Conservation (phyloP, 2,329 filamentous ascomycete species). For the Pseudogymnoascus sp. region DNA sequence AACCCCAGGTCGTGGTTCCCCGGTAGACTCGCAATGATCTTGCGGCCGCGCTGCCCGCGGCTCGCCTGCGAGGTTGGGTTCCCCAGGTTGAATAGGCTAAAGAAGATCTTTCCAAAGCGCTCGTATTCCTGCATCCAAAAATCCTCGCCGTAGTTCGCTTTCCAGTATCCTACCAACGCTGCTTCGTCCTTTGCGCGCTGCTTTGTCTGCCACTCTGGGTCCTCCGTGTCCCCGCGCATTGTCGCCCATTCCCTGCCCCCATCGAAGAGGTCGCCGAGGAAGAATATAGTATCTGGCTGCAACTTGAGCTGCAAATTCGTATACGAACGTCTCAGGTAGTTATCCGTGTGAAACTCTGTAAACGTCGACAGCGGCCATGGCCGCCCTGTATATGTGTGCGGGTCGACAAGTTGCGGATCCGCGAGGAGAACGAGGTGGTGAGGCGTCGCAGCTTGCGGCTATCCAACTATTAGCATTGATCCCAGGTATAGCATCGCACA, state of each 20-base stretch:
- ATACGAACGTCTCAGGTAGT: slow-evolving; percentile 80
- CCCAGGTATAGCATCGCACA: too few relatives aligned
- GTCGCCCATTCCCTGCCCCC: slow-evolving; percentile 94
- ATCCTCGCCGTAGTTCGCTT: slow-evolving; percentile 64
- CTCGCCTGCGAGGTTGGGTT: slow-evolving; percentile 41
- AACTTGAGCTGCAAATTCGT: slow-evolving; percentile 65
- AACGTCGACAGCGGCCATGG: slow-evolving; percentile 61
- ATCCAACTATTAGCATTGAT: slow-evolving; percentile 13
- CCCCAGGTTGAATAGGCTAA: slow-evolving; percentile 56
- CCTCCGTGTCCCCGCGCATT: slow-evolving; percentile 46
- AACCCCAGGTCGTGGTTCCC: slow-evolving; percentile 96
- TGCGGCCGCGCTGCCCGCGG: slow-evolving; percentile 56
- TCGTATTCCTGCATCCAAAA: slow-evolving; percentile 85
- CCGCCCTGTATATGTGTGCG: slow-evolving; percentile 64
- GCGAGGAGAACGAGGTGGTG: slow-evolving; percentile 65
- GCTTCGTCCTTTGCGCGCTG: slow-evolving; percentile 45
- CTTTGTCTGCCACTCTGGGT: slow-evolving; percentile 48
- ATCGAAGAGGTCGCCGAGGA: slow-evolving; percentile 91
- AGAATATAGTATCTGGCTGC: slow-evolving; percentile 80
- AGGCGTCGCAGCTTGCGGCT: slow-evolving; percentile 71
- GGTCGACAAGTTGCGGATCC: slow-evolving; percentile 66
- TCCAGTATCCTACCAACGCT: slow-evolving; percentile 54
- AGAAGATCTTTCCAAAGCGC: slow-evolving; percentile 80
- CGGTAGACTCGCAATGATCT: slow-evolving; percentile 75
- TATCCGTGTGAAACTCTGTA: slow-evolving; percentile 71